These are phyloP conservation scores for Henckelia pumila DNA, from an alignment of 257 asterid genomes.

Conservation along the genomic window DNA sequence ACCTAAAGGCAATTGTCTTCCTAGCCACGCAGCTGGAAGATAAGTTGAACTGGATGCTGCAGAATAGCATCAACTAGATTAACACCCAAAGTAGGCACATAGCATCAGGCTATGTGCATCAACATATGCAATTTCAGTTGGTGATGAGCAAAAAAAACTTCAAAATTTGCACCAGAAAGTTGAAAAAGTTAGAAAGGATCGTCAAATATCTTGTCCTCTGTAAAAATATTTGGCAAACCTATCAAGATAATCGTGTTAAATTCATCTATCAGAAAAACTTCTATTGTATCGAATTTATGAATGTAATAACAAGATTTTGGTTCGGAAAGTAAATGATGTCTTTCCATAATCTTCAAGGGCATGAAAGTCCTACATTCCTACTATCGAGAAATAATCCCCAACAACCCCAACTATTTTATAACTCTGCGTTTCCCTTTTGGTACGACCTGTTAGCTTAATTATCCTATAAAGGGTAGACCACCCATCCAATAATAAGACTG, in stretches of 20 bases:
- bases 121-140: background rate
- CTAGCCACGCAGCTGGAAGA: background rate
- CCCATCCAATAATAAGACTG: background rate
- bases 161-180: background rate
- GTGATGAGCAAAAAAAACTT: too few relatives aligned
- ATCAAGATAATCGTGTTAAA: conserved; percentile 12
- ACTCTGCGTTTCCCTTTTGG: background rate
- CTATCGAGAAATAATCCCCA: background rate
- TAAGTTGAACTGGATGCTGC: background rate
- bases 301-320: background rate
- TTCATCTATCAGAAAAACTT: background rate
- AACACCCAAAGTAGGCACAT: background rate
- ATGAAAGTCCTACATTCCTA: conserved; percentile 1
- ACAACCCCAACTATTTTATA: background rate
- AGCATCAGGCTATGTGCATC: background rate
- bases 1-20: background rate
- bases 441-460: background rate
- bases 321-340: background rate
- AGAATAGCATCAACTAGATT: background rate
- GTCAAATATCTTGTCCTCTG: background rate
- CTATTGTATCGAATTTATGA: too few relatives aligned
- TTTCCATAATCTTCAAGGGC: background rate
- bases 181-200: background rate
- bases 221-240: background rate
- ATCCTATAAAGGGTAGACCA: background rate